Conservation (phyloP, 768 basidiomycete species). For the Termitomyces sp. region DNA sequence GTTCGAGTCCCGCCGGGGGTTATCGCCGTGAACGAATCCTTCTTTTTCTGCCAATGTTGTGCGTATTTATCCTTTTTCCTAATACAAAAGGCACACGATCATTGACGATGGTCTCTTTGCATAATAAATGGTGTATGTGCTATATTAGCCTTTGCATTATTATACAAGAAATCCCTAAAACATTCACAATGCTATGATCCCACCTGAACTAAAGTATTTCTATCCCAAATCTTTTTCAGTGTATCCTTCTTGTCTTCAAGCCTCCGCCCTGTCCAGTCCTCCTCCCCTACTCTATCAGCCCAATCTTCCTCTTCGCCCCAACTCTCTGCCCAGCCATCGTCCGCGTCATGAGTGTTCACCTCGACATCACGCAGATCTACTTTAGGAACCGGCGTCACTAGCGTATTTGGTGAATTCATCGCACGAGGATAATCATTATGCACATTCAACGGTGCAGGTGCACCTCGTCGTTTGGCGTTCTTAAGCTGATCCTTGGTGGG, state of each 20-base stretch:
- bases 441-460: conserved; percentile 38
- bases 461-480: conserved; percentile 33
- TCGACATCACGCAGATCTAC: conserved; percentile 9
- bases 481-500: conserved; percentile 29
- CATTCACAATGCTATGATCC: not conserved
- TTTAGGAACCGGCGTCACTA: conserved; percentile 5
- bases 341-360: conserved; percentile 4
- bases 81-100: not conserved
- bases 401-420: conserved; percentile 25
- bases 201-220: not conserved
- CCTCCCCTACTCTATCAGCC: conserved; percentile 15
- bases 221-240: conserved; percentile 15
- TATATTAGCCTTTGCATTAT: not conserved
- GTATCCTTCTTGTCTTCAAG: conserved; percentile 6
- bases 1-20: conserved; percentile 86
- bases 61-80: not conserved
- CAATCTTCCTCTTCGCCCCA: conserved; percentile 48
- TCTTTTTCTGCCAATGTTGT: too few relatives aligned
- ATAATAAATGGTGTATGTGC: not conserved
- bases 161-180: not conserved
- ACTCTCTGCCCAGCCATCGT: conserved; percentile 42
- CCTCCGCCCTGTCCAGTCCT: conserved; percentile 29
- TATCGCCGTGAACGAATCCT: too few relatives aligned
- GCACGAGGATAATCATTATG: conserved; percentile 25
- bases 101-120: not conserved